phyloP scores from a whole-genome alignment of 1,284 basidiomycete species.

The Thecaphora thlaspeos region DNA sequence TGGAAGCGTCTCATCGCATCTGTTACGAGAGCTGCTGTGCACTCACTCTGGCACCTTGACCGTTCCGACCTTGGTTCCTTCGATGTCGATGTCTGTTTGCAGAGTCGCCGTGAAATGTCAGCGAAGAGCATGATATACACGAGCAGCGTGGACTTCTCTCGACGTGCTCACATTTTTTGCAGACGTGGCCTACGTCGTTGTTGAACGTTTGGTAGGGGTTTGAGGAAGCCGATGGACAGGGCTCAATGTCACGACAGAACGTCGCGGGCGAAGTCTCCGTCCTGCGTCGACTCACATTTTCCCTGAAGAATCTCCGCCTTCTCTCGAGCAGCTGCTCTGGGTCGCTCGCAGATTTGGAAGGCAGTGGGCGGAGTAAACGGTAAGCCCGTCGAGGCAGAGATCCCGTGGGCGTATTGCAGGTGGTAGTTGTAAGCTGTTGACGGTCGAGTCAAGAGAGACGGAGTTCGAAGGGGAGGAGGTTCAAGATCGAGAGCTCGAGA shows the following conservation, averaged over 20 bases:
- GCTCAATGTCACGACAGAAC: neutral
- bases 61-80: constrained; percentile 18
- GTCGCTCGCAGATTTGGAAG: constrained; percentile 10
- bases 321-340: constrained; percentile 11
- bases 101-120: too few species aligned
- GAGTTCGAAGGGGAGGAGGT: too few species aligned
- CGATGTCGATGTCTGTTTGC: constrained; percentile 13
- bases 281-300: neutral
- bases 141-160: neutral
- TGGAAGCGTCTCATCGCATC: too few species aligned
- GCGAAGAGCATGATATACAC: neutral
- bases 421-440: constrained; percentile 46
- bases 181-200: constrained; percentile 15
- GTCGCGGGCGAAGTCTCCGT: too few species aligned
- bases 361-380: constrained; percentile 35
- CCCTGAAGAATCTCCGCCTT: constrained; percentile 18
- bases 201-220: too few species aligned
- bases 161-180: constrained; percentile 11
- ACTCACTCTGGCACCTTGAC: constrained; percentile 30
- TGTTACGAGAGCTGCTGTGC: too few species aligned
- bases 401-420: constrained; percentile 37
- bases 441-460: neutral
- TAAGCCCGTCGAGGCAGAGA: constrained; percentile 20
- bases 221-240: too few species aligned
- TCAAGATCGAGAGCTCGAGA: too few species aligned